phyloP scores from a whole-genome alignment of 1,139 yeast species.

The Blastobotrys indianensis region DNA sequence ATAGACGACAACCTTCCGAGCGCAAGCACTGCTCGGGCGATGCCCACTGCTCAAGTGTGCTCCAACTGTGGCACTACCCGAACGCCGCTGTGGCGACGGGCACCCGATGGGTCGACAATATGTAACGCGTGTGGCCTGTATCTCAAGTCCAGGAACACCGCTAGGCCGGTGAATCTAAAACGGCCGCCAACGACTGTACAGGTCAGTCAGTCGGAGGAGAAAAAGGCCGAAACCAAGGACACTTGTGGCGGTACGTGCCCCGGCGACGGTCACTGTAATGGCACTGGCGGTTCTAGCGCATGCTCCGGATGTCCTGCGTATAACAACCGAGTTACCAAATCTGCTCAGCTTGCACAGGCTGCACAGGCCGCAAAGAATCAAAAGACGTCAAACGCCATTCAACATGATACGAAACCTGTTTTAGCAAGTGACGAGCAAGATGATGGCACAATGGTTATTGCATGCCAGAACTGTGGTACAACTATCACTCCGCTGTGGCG shows the following conservation, averaged over 20 bases:
- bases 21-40: neutral
- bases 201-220: neutral
- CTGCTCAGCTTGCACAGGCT: conserved; percentile 16
- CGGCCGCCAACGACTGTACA: conserved; percentile 48
- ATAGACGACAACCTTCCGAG: neutral
- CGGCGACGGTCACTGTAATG: conserved; percentile 82
- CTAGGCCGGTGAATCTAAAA: conserved; percentile 55
- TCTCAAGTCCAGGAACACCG: conserved; percentile 37
- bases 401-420: neutral
- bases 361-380: conserved; percentile 9
- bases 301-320: conserved; percentile 81
- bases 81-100: conserved; percentile 66
- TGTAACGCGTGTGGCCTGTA: conserved; percentile 68
- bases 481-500: conserved; percentile 88
- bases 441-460: conserved; percentile 35
- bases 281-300: conserved; percentile 77
- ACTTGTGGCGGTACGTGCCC: conserved; percentile 54
- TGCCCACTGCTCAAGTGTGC: conserved; percentile 41
- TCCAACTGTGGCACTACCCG: conserved; percentile 63
- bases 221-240: neutral
- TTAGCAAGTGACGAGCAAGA: neutral
- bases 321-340: conserved; percentile 52
- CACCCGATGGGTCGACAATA: conserved; percentile 58
- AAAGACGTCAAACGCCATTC: neutral
- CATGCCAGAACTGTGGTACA: conserved; percentile 77